Evolutionary conservation across 2,329 filamentous ascomycete genomes (phyloP).

Genomic region (Botrytis sinoallii): DNA sequence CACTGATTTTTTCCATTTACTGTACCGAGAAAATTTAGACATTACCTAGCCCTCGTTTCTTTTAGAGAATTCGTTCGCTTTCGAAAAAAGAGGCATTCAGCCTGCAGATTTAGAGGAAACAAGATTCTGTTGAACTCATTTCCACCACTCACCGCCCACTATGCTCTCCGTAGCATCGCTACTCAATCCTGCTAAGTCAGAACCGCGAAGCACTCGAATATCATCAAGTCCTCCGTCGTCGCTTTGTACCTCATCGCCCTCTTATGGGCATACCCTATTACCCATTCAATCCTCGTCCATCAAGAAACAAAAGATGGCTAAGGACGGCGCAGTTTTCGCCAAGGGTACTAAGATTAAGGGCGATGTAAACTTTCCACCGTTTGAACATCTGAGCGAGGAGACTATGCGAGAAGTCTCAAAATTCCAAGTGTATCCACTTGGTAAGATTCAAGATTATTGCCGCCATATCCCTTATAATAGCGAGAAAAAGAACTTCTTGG

Average conservation of each 20-base stretch:
- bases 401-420: slow-evolving; percentile 56
- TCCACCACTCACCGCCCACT: slow-evolving; percentile 30
- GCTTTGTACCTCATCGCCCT: slow-evolving; percentile 30
- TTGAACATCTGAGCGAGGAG: slow-evolving; percentile 60
- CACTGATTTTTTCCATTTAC: slow-evolving; percentile 27
- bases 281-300: slow-evolving; percentile 33
- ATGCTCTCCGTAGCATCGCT: slow-evolving; percentile 66
- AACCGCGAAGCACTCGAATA: slow-evolving; percentile 42
- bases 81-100: slow-evolving; percentile 26
- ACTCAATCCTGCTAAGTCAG: slow-evolving; percentile 55
- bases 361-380: slow-evolving; percentile 69
- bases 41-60: slow-evolving; percentile 20
- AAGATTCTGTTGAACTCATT: slow-evolving; percentile 25
- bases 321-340: slow-evolving; percentile 61
- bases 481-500: slow-evolving; percentile 83
- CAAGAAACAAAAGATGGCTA: slow-evolving; percentile 58
- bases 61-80: slow-evolving; percentile 27
- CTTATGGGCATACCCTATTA: slow-evolving; percentile 31
- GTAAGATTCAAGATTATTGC: slow-evolving; percentile 58
- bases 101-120: slow-evolving; percentile 31
- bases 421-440: slow-evolving; percentile 65
- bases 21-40: slow-evolving; percentile 23
- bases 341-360: slow-evolving; percentile 59
- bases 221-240: slow-evolving; percentile 42
- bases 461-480: slow-evolving; percentile 91